phyloP scores from a whole-genome alignment of 1,284 basidiomycete species.

The Sporisorium graminicola region DNA sequence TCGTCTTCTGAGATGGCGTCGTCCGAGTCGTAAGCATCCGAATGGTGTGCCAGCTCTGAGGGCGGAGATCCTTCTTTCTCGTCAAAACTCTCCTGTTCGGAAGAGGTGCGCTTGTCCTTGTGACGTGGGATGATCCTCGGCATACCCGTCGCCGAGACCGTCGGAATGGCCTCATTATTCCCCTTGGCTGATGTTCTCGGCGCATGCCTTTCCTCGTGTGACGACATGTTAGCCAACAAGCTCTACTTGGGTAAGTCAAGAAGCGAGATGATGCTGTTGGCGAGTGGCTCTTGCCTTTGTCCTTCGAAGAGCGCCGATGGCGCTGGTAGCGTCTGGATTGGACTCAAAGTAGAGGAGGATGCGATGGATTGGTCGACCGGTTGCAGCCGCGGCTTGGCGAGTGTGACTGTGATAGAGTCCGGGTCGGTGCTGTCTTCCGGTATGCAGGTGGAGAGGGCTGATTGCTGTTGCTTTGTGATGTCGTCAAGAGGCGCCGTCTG shows the following conservation, averaged over 20 bases:
- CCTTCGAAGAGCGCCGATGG: neutral
- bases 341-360: neutral
- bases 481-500: slow-evolving; percentile 4
- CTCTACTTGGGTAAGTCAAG: slow-evolving; percentile 24
- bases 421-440: neutral
- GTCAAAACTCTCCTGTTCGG: slow-evolving; percentile 26
- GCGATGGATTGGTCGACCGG: slow-evolving; percentile 15
- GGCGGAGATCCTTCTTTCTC: slow-evolving; percentile 35
- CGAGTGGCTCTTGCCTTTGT: slow-evolving; percentile 14
- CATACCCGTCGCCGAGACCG: slow-evolving; percentile 60
- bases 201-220: slow-evolving; percentile 26
- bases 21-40: slow-evolving; percentile 14
- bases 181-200: slow-evolving; percentile 22
- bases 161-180: slow-evolving; percentile 42
- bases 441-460: no score
- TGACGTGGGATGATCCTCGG: slow-evolving; percentile 53
- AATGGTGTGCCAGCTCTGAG: slow-evolving; percentile 14
- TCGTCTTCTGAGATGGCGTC: slow-evolving; percentile 8
- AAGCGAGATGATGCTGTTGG: slow-evolving; percentile 31
- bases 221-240: neutral
- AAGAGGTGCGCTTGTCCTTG: slow-evolving; percentile 27
- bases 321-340: neutral
- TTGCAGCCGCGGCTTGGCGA: slow-evolving; percentile 17
- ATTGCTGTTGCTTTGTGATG: neutral
- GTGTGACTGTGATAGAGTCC: neutral